Conservation (phyloP, 2,329 filamentous ascomycete genomes). For the Hymenoscyphus repandus region DNA sequence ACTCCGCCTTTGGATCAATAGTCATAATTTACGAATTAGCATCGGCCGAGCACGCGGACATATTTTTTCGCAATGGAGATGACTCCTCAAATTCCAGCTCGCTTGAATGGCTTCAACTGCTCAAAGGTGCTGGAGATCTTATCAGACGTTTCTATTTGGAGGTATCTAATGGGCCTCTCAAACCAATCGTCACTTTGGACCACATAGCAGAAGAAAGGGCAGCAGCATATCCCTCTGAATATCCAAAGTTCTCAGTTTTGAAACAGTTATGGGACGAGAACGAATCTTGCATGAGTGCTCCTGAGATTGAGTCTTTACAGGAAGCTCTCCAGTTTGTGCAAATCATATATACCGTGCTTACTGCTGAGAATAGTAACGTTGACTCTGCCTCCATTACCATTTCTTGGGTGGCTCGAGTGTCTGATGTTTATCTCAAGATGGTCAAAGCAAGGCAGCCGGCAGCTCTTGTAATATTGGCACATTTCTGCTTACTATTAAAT, state of each 20-base stretch:
- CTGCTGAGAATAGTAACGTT: neutral
- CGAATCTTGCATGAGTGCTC: neutral
- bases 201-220: neutral
- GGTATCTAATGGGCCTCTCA: constrained; percentile 9
- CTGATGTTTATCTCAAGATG: neutral
- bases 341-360: neutral
- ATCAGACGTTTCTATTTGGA: neutral
- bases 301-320: constrained; percentile 2
- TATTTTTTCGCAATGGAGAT: constrained; percentile 8
- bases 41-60: constrained; percentile 3
- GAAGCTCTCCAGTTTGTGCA: constrained; percentile 1
- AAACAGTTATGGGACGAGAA: constrained; percentile 3
- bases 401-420: neutral
- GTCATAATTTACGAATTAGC: constrained; percentile 10
- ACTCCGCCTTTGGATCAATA: constrained; percentile 10
- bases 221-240: neutral
- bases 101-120: constrained; percentile 13
- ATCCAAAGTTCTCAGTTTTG: constrained; percentile 1
- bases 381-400: neutral
- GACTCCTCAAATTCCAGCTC: neutral
- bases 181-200: constrained; percentile 1
- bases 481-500: constrained; percentile 35
- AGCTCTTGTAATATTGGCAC: constrained; percentile 33
- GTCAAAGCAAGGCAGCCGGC: constrained; percentile 6
- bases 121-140: constrained; percentile 8